Evolutionary conservation across 768 basidiomycete genomes (phyloP), one percentile per base, ranked within the genome.

Genomic region (Tricholomella constricta): DNA sequence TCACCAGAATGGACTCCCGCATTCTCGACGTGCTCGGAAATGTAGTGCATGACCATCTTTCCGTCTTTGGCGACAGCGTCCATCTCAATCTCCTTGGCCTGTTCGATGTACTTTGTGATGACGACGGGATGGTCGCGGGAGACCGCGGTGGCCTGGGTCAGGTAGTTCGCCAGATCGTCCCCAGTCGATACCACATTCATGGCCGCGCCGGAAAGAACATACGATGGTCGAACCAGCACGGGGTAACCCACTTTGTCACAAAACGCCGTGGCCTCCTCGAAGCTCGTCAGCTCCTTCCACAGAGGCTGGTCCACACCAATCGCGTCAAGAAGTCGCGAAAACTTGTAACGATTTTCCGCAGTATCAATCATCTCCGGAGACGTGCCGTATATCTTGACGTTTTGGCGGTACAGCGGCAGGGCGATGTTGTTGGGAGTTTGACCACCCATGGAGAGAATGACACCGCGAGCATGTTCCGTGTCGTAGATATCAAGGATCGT

Each of bases 81-180:
- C 94, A 99, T 98, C 78, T 99, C 97, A 60, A 99, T 99, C 74
- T 99, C 97, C 79, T 99, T 98, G 26, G 97, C 97, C 69, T 97
- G 92, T 69, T 98, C 96, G 69, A 99, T 97, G 75, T 97, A 99
- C 72, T 99, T 99, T 58, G 92, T 90, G 72, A 98, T 98, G 62
- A 99, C 96, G 57, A 98, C 95, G 1, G 96, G 96, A 64, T 97
- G 91, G 29, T 95, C 93, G 41, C 91, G 86, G 37, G 97, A 99
- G 51, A 99, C 94, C 48, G 91, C 94, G 19, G 95, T 89, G 17
- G 97, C 97, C 72, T 94, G 95, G 1, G 88, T 89, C 53, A 99
- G 81, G 69, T 98, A 99, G 68, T 85, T 92, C 40, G 84, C 84
- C 36, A 99, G 79, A 68, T 98, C 97, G 65, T 96, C 88, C 37